A percentile compares a stretch with the other conserved stretches of the same genome.
Conservation (phyloP, 2,329 filamentous ascomycete species). For the Hymenoscyphus fructigenus region DNA sequence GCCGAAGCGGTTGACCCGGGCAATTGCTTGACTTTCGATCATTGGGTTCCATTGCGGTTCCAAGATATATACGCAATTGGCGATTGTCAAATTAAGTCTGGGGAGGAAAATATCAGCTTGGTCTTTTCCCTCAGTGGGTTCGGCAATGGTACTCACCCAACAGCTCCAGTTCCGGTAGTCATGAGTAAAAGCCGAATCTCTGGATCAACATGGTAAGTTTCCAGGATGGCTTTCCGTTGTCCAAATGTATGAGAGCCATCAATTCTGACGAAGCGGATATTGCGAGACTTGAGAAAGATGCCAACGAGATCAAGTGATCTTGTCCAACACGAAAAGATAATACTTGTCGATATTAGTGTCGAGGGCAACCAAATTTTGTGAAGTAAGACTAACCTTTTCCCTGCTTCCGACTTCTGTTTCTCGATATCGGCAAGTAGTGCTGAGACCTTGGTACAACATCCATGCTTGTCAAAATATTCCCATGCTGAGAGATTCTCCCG, state of each 20-base stretch:
- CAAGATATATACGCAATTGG: conserved; percentile 26
- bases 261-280: conserved; percentile 19
- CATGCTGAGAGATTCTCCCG: conserved; percentile 13
- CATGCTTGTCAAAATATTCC: conserved; percentile 20
- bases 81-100: conserved; percentile 22
- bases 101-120: not conserved
- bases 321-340: conserved; percentile 28
- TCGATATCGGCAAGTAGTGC: conserved; percentile 20
- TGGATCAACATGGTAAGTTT: conserved; percentile 15
- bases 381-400: conserved; percentile 19
- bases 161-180: conserved; percentile 25
- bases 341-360: conserved; percentile 10
- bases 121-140: not conserved
- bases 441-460: conserved; percentile 20
- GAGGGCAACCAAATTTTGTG: too few species aligned
- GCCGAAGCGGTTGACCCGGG: conserved; percentile 19
- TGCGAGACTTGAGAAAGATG: conserved; percentile 7
- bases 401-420: conserved; percentile 10
- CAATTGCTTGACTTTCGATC: conserved; percentile 26
- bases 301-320: conserved; percentile 23
- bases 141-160: conserved; percentile 14
- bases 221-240: conserved; percentile 15
- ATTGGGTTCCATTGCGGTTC: conserved; percentile 29
- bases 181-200: conserved; percentile 21
- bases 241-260: conserved; percentile 16